Base-by-base conservation (phyloP, 2,329 filamentous ascomycete genomes). In the Arthrobotrys pseudoclavata region DNA sequence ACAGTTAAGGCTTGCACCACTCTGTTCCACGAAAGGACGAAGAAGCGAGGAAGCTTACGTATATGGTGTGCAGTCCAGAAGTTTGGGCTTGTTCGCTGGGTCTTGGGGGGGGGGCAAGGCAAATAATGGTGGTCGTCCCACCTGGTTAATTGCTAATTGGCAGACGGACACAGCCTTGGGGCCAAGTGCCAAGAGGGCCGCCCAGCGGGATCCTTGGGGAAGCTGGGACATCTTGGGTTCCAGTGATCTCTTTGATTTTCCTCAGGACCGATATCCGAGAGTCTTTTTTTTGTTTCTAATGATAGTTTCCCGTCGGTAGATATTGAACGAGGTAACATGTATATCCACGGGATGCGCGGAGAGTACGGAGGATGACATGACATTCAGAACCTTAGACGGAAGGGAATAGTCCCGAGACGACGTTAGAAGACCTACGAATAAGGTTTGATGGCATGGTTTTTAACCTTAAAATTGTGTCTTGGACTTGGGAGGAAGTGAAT, bases 381-480 rank as follows among this genome's bases (percentile, higher is more conserved):
- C 37, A 40, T 40, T 31, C 18, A 20, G 66, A 45, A 52, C 42
- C 60, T 37, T 50, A 40, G 50, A 63, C 61, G 69, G 60, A 57
- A 57, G 67, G 53, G 45, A 50, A 42, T 26, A 13, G 34, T 42
- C 55, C 55, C 40, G 45, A 45, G 57, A 64, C 45, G 63, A 72
- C 47, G 60, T 62, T 72, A 60, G 66, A 37, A 60, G 55, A 60
- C 31, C 34, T 60, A 20, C 55, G 55, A 67, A 67, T 67, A 67
- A 67, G 63, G 63, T 67, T 67, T 67, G 48, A 42, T 42, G 48
- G 63, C 34, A 37, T 60, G 53, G 53, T 57, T 34, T 61, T 76
- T 76, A 76, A 76, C 71, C 71, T 76, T 76, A 76, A 76, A 76
- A 76, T 76, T 31, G 26, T 66, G 50, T 64, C 50, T 72, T 69